Base-by-base conservation (phyloP, 768 basidiomycete genomes). In the Albatrellus ellisii region DNA sequence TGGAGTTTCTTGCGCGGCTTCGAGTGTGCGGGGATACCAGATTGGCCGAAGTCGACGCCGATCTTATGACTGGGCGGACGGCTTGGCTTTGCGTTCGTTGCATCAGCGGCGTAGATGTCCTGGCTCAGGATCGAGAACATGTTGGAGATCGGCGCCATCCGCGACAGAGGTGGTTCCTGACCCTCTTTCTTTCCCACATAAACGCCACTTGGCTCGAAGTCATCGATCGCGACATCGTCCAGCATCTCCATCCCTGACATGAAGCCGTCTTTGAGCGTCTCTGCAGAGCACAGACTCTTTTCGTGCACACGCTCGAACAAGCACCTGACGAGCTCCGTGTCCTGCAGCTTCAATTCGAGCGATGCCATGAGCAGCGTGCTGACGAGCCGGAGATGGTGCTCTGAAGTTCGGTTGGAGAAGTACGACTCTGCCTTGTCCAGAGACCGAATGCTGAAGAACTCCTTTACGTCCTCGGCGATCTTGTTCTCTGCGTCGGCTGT, bases 81-180 rank as follows among this genome's bases (percentile, higher is more conserved):
- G 47, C 59, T 75, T 56, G 76, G 58, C 60, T 79, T 81, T 18
- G 60, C 7, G 47, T 66, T 68, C 56, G 78, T 75, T 5, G 65
- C 62, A n/a, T n/a, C n/a, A 0, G 66, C 62, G 27, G 74, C 69
- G 49, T 80, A 78, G 7, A 70, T 49, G 47, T 66, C 68, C 56
- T 79, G 75, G 50, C 72, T 75, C 39, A 91, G 77, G 75, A 85
- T 81, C 18, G 78, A 79, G 64, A 89, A 90, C 80, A 89, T 89
- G 61, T 90, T 91, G 37, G 75, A 73, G 46, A 62, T 76, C 33
- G 89, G 90, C 52, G 67, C 75, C 15, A 78, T 75, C 36, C 88
- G 76, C 6, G 86, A 83, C 8, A 92, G 59, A 2, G 85, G 72
- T 6, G 67, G 61, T 49, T 83, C 79, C 6, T 79, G 71, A 27